phyloP scores from a whole-genome alignment of 108 stramenopile species.

The Nitzschia inconspicua region DNA sequence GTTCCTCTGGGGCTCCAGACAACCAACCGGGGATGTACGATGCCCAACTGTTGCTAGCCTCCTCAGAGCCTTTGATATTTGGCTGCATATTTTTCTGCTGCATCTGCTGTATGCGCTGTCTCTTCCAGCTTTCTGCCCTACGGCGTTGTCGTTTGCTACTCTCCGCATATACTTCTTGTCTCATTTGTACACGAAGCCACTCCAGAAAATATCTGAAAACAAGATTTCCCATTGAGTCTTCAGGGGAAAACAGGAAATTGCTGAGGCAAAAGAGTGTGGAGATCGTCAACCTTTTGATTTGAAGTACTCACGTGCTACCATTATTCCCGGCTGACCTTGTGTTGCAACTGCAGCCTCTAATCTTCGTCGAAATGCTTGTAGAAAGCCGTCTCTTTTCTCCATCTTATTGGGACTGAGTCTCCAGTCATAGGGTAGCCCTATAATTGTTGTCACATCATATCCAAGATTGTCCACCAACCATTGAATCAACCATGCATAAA shows the following conservation, averaged over 20 bases:
- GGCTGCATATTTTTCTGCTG: conserved; percentile 5
- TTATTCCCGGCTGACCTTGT: conserved; percentile 71
- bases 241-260: not conserved
- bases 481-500: conserved; percentile 85
- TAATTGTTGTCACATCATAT: conserved; percentile 78
- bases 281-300: not conserved
- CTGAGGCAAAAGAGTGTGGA: not conserved
- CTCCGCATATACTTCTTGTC: conserved; percentile 61
- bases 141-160: conserved; percentile 37
- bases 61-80: not conserved
- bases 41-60: conserved; percentile 10
- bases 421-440: conserved; percentile 90
- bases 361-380: conserved; percentile 43
- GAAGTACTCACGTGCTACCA: conserved; percentile 84
- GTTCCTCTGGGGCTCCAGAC: conserved; percentile 21
- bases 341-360: conserved; percentile 75
- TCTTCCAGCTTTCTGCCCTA: conserved; percentile 16
- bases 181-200: conserved; percentile 74
- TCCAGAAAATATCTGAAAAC: conserved; percentile 84
- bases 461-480: conserved; percentile 83
- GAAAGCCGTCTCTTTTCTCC: conserved; percentile 74
- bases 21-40: conserved; percentile 31
- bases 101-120: conserved; percentile 6
- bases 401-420: conserved; percentile 68
- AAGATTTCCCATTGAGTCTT: conserved; percentile 45